Percentiles rank a stretch among this genome's conserved stretches.
phyloP scores from a whole-genome alignment of 306 rosid species.

The Crataegus laevigata region DNA sequence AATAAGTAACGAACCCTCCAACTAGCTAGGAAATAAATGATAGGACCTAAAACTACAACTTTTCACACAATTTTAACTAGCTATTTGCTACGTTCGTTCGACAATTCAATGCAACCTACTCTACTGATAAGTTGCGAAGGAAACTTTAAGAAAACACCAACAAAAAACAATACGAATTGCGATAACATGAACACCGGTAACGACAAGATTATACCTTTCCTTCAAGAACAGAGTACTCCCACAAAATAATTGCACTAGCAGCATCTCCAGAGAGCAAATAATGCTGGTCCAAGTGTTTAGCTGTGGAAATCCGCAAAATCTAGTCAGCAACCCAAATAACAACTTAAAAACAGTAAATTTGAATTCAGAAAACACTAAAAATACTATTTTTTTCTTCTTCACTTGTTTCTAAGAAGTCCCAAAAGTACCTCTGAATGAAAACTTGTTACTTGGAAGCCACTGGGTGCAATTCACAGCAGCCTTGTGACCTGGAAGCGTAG shows the following conservation, averaged over 20 bases:
- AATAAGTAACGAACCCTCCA: neutral
- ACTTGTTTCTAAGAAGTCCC: neutral
- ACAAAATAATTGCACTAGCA: slow-evolving; percentile 62
- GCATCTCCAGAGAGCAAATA: slow-evolving; percentile 88
- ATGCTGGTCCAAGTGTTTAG: slow-evolving; percentile 58
- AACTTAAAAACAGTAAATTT: neutral
- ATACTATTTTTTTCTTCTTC: neutral
- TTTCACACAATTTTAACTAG: neutral
- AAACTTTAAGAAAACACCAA: neutral
- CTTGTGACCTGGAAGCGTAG: slow-evolving; percentile 83
- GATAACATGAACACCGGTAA: neutral
- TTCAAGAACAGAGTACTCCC: slow-evolving; percentile 60
- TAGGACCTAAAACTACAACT: neutral
- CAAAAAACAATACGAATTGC: neutral
- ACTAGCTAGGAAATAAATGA: neutral
- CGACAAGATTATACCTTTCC: slow-evolving; percentile 46
- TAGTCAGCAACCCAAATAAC: neutral
- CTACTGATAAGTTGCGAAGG: neutral
- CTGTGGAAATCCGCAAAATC: slow-evolving; percentile 26
- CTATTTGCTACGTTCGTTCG: neutral
- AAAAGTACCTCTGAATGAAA: slow-evolving; percentile 54
- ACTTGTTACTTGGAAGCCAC: slow-evolving; percentile 80
- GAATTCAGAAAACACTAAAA: neutral
- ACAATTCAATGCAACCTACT: neutral
- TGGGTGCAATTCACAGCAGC: slow-evolving; percentile 89